Base-by-base conservation (phyloP, 306 rosid species). In the Nissolia schottii region DNA sequence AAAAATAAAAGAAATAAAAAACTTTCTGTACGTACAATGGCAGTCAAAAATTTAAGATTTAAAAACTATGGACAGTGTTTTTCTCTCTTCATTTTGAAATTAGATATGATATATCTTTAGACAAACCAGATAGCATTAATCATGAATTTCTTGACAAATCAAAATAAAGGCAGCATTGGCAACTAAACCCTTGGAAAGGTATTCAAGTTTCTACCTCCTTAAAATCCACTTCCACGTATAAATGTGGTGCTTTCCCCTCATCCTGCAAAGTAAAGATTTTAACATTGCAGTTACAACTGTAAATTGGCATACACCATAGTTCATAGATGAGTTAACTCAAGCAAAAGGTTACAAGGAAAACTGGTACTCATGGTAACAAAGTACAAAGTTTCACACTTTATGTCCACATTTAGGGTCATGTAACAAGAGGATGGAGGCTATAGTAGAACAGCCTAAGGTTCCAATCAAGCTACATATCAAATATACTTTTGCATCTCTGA, bases 141-240 rank as follows among this genome's bases (percentile, higher is more conserved):
- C 60, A 41, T 6, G 7, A 64, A 38, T 65, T 70, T 60, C 72
- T 70, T 40, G 64, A 71, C 73, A 63, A 67, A 75, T 24, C 16
- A 57, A 62, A 53, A 35, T n/a, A 73, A 56, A 27, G 22, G 68
- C 16, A 61, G 27, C 77, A 70, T 32, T 71, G 50, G 8, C 35
- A 69, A 57, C 67, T 74, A 77, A 77, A 79, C 27, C 20, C 16
- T 27, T 12, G 23, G 70, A 28, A 74, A 37, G 28, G 57, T 67
- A 58, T 55, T 62, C 73, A 69, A 74, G 73, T 31, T 46, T 63
- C 9, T 48, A 95, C 99, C 99, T 91, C 99, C 82, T 86, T 86
- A 80, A 95, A 95, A 83, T 95, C 99, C 77, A 91, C 75, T 83
- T 95, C 97, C 67, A 95, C 99, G 4, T 95, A 95, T 65, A 93